These are phyloP conservation scores for Aspergillus coremiiformis DNA, from an alignment of 495 filamentous ascomycete species.

Conservation along the genomic window DNA sequence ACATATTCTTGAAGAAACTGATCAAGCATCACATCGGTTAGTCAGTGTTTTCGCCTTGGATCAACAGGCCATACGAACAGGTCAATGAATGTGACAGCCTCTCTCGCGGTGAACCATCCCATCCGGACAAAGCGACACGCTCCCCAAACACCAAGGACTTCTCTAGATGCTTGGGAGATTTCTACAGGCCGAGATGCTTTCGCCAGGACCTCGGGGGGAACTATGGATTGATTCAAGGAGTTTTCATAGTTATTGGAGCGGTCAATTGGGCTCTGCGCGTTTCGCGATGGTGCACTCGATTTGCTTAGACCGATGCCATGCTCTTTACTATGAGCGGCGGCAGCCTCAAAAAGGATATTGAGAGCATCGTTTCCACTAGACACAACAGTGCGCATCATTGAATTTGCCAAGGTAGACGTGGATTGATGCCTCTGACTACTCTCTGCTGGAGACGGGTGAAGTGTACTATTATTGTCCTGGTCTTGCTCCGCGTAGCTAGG, in stretches of 20 bases:
- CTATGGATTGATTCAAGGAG: conserved; percentile 4
- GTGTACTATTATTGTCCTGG: conserved; percentile 1
- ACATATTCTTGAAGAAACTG: conserved; percentile 54
- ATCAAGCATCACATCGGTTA: neutral
- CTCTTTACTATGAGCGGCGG: conserved; percentile 33
- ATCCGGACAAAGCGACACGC: conserved; percentile 46
- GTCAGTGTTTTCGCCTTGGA: neutral
- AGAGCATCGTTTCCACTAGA: conserved; percentile 47
- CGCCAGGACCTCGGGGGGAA: conserved; percentile 13
- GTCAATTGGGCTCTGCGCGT: conserved; percentile 7
- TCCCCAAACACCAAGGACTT: conserved; percentile 41
- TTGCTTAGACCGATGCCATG: conserved; percentile 15
- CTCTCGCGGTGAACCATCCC: conserved; percentile 47
- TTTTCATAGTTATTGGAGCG: conserved; percentile 13
- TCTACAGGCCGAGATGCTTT: conserved; percentile 23
- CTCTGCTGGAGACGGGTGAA: conserved; percentile 1
- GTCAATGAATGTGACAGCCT: conserved; percentile 43
- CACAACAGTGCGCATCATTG: conserved; percentile 44
- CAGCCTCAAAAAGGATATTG: conserved; percentile 48
- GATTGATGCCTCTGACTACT: conserved; percentile 18
- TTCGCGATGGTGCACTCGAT: conserved; percentile 7
- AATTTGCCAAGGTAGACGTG: conserved; percentile 30
- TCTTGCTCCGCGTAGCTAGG: neutral
- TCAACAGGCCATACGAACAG: conserved; percentile 27
- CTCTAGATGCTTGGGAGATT: conserved; percentile 23